Percentiles rank a stretch among this genome's conserved stretches.
Evolutionary conservation across 2,329 filamentous ascomycete genomes (phyloP).

Genomic region (Pseudocercospora fuligena): DNA sequence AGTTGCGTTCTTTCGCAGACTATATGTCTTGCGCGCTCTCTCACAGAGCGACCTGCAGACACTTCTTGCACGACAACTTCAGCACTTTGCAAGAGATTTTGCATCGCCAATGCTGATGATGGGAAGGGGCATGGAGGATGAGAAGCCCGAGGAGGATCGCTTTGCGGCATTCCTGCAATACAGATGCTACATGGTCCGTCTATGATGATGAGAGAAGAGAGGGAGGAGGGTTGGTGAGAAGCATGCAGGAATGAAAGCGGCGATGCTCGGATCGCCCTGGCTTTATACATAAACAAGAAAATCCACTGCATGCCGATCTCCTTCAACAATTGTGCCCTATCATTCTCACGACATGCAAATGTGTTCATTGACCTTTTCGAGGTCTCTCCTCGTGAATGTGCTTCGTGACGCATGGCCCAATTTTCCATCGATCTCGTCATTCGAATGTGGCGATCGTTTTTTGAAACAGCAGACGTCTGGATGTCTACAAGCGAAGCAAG

Average conservation of each 20-base stretch:
- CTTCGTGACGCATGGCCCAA: too few species aligned
- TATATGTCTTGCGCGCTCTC: conserved; percentile 8
- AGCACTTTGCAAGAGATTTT: conserved; percentile 17
- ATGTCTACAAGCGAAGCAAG: too few species aligned
- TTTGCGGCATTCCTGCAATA: background rate
- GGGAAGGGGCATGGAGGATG: background rate
- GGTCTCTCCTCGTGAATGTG: too few species aligned
- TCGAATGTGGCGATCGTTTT: too few species aligned
- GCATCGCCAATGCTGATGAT: conserved; percentile 13
- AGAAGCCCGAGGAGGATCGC: background rate
- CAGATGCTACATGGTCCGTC: background rate
- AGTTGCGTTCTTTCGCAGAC: conserved; percentile 5
- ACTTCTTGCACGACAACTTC: conserved; percentile 14
- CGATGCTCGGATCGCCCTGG: background rate
- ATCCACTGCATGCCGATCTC: conserved; percentile 14
- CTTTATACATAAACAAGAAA: conserved; percentile 13
- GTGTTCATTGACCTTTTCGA: too few species aligned
- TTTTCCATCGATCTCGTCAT: too few species aligned
- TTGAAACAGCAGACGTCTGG: too few species aligned
- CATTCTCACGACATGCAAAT: background rate
- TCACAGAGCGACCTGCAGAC: conserved; percentile 18
- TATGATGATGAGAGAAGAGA: background rate
- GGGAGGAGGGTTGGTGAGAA: background rate
- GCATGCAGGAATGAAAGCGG: background rate
- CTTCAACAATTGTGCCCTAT: background rate